Evolutionary conservation across 768 basidiomycete species (phyloP).

Genomic region (Amanita fuliginea): DNA sequence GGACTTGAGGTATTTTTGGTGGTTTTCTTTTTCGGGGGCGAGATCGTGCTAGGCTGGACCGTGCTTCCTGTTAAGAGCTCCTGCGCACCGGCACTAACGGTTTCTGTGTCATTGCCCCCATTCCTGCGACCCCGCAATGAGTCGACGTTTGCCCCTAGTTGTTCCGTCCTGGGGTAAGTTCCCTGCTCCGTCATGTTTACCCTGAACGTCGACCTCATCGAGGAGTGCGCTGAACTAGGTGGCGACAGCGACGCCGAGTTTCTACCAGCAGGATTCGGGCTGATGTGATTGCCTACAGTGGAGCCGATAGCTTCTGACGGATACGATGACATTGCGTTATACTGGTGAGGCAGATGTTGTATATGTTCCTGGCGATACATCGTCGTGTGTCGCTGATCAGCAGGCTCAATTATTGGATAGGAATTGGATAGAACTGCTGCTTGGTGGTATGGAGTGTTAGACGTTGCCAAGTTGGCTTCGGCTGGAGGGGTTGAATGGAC

Average conservation of each 20-base stretch:
- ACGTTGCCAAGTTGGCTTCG: not conserved
- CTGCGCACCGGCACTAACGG: constrained; percentile 3
- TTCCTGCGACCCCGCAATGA: not conserved
- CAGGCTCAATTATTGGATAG: not conserved
- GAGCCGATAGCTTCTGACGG: not conserved
- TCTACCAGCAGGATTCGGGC: not conserved
- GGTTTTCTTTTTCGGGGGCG: constrained; percentile 15
- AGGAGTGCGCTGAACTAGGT: not conserved
- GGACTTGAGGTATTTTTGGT: constrained; percentile 11
- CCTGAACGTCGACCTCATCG: not conserved
- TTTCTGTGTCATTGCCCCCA: not conserved
- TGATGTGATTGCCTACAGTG: not conserved
- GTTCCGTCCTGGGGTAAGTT: constrained; percentile 1
- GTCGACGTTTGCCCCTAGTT: not conserved
- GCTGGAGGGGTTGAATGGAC: not conserved
- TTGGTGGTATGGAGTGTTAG: not conserved
- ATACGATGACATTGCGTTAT: not conserved
- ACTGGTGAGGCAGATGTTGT: not conserved
- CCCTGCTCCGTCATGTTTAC: constrained; percentile 7
- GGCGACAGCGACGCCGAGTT: not conserved
- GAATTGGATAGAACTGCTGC: not conserved
- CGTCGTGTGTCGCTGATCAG: not conserved
- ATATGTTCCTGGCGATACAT: not conserved
- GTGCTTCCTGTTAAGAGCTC: not conserved
- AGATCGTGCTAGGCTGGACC: not conserved